These are phyloP conservation scores for Boletus reticulatus DNA, from an alignment of 768 basidiomycete species.

Conservation along the genomic window DNA sequence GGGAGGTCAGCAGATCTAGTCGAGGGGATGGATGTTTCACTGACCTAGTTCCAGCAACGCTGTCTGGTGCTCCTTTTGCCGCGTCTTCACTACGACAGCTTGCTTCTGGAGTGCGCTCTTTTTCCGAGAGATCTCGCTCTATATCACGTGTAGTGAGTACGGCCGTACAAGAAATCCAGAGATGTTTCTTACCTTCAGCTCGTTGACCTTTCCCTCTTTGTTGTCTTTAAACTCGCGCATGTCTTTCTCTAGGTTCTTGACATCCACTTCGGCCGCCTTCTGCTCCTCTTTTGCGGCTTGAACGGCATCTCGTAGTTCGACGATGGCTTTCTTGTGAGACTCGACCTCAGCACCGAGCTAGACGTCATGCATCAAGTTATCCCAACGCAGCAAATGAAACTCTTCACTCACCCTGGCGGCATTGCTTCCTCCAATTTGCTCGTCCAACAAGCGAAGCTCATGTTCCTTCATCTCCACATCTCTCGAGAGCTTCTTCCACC, in stretches of 20 bases:
- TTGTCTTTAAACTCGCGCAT: conserved; percentile 99
- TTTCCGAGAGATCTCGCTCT: conserved; percentile 74
- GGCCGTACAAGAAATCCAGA: not conserved
- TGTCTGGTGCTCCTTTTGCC: conserved; percentile 89
- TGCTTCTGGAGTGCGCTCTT: conserved; percentile 82
- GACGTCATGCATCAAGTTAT: not conserved
- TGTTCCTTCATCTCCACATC: conserved; percentile 91
- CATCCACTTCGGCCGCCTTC: conserved; percentile 69
- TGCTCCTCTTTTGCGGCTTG: conserved; percentile 73
- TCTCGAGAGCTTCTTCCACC: conserved; percentile 56
- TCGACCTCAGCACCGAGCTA: conserved; percentile 84
- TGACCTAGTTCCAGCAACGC: conserved; percentile 84
- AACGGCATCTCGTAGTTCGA: conserved; percentile 55
- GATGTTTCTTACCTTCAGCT: conserved; percentile 69
- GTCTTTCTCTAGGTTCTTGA: conserved; percentile 88
- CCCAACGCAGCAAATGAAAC: not conserved
- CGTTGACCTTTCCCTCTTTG: conserved; percentile 94
- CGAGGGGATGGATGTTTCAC: conserved; percentile 17
- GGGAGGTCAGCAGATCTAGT: not conserved
- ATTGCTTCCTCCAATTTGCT: conserved; percentile 86
- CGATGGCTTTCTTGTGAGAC: conserved; percentile 61
- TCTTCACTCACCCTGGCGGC: conserved; percentile 69
- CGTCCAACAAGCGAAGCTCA: conserved; percentile 75
- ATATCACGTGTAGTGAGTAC: not conserved
- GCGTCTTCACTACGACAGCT: conserved; percentile 74